Evolutionary conservation across 768 basidiomycete genomes (phyloP).

Genomic region (Hemileccinum impolitum): DNA sequence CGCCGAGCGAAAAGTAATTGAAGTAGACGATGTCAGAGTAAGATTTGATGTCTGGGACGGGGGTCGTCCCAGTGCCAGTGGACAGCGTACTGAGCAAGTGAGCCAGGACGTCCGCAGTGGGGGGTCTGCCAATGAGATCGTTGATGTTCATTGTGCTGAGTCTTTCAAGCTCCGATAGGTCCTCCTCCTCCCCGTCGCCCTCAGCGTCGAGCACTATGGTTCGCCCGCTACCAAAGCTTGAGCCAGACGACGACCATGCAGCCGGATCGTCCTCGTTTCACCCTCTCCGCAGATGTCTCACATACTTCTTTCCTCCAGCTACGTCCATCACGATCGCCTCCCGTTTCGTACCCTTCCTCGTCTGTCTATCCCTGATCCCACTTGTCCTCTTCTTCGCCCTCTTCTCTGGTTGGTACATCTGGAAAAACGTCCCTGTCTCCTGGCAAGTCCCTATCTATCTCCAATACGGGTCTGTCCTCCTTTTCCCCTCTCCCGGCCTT

Average conservation of each 20-base stretch:
- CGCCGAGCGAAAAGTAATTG: constrained; percentile 75
- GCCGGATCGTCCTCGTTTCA: constrained; percentile 1
- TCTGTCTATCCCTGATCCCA: constrained; percentile 62
- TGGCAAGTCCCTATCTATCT: constrained; percentile 71
- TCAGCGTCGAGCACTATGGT: constrained; percentile 17
- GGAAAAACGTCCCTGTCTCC: constrained; percentile 64
- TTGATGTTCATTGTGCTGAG: constrained; percentile 15
- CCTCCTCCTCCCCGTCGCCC: constrained; percentile 6
- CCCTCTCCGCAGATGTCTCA: constrained; percentile 6
- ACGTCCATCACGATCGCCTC: constrained; percentile 42
- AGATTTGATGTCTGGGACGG: constrained; percentile 62
- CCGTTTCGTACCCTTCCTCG: constrained; percentile 60
- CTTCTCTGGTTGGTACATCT: constrained; percentile 70
- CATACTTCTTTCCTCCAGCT: constrained; percentile 9
- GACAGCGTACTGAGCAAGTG: constrained; percentile 42
- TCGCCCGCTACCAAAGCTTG: constrained; percentile 19
- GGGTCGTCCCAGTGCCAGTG: constrained; percentile 15
- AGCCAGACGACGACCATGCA: constrained; percentile 16
- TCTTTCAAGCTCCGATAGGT: constrained; percentile 23
- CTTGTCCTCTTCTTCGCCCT: constrained; percentile 57
- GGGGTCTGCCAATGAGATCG: constrained; percentile 50
- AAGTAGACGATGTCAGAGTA: constrained; percentile 85
- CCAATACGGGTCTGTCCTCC: constrained; percentile 69
- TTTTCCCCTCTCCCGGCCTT: not conserved
- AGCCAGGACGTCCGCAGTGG: constrained; percentile 43